phyloP scores from a whole-genome alignment of 2,329 filamentous ascomycete genomes.

The Diplodia sapinea region DNA sequence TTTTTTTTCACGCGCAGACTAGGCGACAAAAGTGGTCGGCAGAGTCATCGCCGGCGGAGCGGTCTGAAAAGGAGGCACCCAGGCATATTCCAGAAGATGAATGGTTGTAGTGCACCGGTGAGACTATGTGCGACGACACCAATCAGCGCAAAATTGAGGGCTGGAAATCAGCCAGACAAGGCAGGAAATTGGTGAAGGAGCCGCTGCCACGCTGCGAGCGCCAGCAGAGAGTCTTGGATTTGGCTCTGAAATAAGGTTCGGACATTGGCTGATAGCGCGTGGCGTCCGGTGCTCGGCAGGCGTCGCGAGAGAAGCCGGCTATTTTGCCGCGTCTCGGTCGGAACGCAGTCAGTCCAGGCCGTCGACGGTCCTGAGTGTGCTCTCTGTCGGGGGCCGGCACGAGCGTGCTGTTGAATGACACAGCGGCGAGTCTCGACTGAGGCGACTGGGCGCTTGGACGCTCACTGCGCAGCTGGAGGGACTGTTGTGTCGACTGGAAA shows the following conservation, averaged over 20 bases:
- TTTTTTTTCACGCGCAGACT: background rate
- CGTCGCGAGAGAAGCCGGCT: background rate
- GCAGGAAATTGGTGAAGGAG: background rate
- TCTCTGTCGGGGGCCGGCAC: background rate
- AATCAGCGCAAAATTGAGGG: slow-evolving; percentile 23
- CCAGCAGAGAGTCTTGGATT: background rate
- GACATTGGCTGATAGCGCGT: slow-evolving; percentile 22
- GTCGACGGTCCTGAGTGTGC: background rate
- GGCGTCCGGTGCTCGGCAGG: slow-evolving; percentile 3
- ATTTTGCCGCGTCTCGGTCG: background rate
- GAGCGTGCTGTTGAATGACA: slow-evolving; percentile 1
- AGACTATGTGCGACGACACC: background rate
- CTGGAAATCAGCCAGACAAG: too few relatives aligned
- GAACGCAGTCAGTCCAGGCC: background rate
- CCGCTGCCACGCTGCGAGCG: background rate
- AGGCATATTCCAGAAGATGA: background rate
- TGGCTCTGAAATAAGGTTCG: slow-evolving; percentile 26
- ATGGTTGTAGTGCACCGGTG: background rate
- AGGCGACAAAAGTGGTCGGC: background rate
- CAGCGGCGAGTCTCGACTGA: slow-evolving; percentile 12
- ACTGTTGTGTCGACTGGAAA: background rate
- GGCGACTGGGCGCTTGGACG: slow-evolving; percentile 13
- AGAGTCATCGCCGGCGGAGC: slow-evolving; percentile 8
- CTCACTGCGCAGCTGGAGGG: background rate
- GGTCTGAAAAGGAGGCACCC: slow-evolving; percentile 1